Evolutionary conservation across 192 early-diverging fungal genomes (phyloP), one percentile per base, ranked within the genome.

Genomic region (Backusella mclennaniae): DNA sequence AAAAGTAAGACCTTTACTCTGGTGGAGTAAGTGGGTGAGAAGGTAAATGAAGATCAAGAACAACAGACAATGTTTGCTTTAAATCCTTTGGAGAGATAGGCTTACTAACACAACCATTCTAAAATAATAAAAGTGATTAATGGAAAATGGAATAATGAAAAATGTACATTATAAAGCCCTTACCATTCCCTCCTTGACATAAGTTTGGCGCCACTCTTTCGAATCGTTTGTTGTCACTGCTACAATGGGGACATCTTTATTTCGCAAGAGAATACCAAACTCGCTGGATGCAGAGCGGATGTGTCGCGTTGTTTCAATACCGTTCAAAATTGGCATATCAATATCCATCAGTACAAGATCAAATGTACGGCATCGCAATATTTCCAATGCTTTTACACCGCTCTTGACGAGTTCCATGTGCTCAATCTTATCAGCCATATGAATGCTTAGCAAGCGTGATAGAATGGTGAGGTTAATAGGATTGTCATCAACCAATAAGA

Each of bases 401-500:
- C 84, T 86, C 41, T 80, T 77, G 52, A 83, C 82, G 21, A 84
- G 76, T 26, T 85, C 84, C 49, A 83, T 83, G 56, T 80, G 74
- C 36, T 83, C 75, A 46, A 88, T 74, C 12, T 77, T 70, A 68
- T 87, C 74, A 4, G 86, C 73, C 66, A 91, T 83, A 73, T 87
- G 83, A 53, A 87, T 89, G 52, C 79, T 76, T 41, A 93, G 85
- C 36, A 88, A 84, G 9, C 88, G 87, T 9, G 82, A 83, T 38
- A 93, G 74, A 44, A 93, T 87, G 46, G 77, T 69, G 31, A 90
- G 87, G 76, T 92, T 92, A 83, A 93, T 87, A 35, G 79, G 80
- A 77, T 93, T 93, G 59, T 93, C 92, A 76, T 92, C 91, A 3
- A 90, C 87, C 66, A 91, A 84, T 52, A 92, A 80, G 9, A 90